Conservation (phyloP, 2,329 filamentous ascomycete genomes). For the Colletotrichum cuscutae region DNA sequence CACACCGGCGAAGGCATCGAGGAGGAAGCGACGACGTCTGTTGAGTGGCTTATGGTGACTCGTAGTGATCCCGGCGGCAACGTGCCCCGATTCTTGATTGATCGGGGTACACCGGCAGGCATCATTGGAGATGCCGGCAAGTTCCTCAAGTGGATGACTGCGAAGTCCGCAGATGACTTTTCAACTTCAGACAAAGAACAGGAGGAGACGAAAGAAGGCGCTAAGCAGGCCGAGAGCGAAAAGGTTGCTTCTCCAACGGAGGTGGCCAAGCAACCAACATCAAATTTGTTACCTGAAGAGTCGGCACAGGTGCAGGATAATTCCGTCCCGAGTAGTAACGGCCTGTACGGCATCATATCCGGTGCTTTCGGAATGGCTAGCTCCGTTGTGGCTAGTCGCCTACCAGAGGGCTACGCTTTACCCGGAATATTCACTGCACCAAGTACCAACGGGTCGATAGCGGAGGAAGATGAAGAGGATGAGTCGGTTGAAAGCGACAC, state of each 20-base stretch:
- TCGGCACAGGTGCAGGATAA: slow-evolving; percentile 39
- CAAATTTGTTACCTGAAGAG: slow-evolving; percentile 40
- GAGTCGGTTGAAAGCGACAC: slow-evolving; percentile 51
- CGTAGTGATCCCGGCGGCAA: slow-evolving; percentile 89
- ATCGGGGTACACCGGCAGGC: slow-evolving; percentile 83
- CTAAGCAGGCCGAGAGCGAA: slow-evolving; percentile 43
- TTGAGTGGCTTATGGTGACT: slow-evolving; percentile 96
- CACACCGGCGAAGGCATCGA: slow-evolving; percentile 19
- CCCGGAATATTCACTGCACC: slow-evolving; percentile 42
- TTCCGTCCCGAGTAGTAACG: slow-evolving; percentile 51
- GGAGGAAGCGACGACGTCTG: slow-evolving; percentile 50
- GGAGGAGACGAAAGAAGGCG: slow-evolving; percentile 36
- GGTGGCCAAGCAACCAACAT: slow-evolving; percentile 46
- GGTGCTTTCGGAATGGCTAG: slow-evolving; percentile 63
- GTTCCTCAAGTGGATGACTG: slow-evolving; percentile 79
- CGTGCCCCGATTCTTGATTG: slow-evolving; percentile 91
- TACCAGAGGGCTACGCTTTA: slow-evolving; percentile 43
- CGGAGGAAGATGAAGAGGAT: slow-evolving; percentile 43
- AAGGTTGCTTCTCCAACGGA: slow-evolving; percentile 40
- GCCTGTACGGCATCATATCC: slow-evolving; percentile 66
- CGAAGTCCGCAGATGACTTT: slow-evolving; percentile 51
- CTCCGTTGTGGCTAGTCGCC: slow-evolving; percentile 53
- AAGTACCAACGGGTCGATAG: slow-evolving; percentile 42
- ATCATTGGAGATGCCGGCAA: slow-evolving; percentile 84
- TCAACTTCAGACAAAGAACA: slow-evolving; percentile 35